Base-by-base conservation (phyloP, 805 yeast genomes). In the Lipomyces spencermartinsiae region DNA sequence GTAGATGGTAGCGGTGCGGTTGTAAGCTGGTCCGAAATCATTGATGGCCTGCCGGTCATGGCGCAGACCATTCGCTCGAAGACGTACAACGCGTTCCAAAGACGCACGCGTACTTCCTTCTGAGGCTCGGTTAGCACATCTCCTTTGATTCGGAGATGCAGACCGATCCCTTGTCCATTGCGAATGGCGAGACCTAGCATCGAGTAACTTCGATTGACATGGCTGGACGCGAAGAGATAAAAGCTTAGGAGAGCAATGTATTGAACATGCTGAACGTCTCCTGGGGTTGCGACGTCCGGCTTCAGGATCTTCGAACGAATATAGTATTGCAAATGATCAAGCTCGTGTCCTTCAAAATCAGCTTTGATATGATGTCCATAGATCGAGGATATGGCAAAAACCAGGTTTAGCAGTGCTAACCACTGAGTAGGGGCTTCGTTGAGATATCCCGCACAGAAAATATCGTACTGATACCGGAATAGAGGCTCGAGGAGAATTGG, bases 101-200 rank as follows among this genome's bases (percentile, higher is more conserved):
- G 59, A 16, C 69, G 31, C 2, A 62, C 64, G 2, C 71, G 63
- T 7, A 63, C 64, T 57, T 68, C 71, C 31, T 62, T 60, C 39
- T 68, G 69, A 4, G 63, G 60, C 2, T 62, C 66, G 5, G 70
- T 63, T 35, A 67, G 33, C 16, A 57, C 61, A 4, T 67, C 67
- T 14, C 61, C 29, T 25, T 63, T 29, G 25, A 64, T 56, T 12
- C 49, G 49, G 16, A 64, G 58, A 58, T 68, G 68, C 16, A 68
- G 57, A n/a, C 71, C 71, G 14, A 65, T 63, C 9, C 66, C 60
- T 53, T 65, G 68, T 8, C 68, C 66, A 39, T 59, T 61, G 19
- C 71, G 53, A 16, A 68, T 57, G 12, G 69, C 71, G 8, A 68
- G 63, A 6, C 71, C 71, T 5, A 68, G 69, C 53, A 68, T 25